A percentile compares a stretch with the other conserved stretches of the same genome.
These are phyloP conservation scores for Rhodamnia argentea DNA, from an alignment of 345 rosid genomes.

Conservation along the genomic window DNA sequence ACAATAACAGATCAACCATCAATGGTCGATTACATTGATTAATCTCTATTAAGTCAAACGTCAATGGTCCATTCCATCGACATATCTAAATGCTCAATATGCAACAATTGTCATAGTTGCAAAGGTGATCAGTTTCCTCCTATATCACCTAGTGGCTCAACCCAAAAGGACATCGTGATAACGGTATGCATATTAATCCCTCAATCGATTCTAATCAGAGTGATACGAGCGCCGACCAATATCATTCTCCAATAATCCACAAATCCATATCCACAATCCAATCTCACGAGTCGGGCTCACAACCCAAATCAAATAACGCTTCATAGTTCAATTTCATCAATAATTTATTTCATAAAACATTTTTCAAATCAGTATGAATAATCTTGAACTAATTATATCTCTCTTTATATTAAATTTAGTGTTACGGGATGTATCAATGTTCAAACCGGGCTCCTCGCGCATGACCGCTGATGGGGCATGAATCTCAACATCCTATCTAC, in stretches of 20 bases:
- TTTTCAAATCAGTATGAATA: no score
- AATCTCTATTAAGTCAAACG: not conserved
- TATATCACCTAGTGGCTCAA: not conserved
- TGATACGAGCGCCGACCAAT: not conserved
- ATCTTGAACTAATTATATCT: no score
- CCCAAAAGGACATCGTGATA: not conserved
- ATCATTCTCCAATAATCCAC: not conserved
- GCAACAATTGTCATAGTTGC: accelerated
- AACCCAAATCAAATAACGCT: not conserved
- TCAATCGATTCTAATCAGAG: not conserved
- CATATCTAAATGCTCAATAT: not conserved
- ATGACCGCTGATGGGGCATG: no score
- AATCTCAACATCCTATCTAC: no score
- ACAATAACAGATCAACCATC: not conserved
- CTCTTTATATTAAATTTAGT: no score
- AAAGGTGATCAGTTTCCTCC: not conserved
- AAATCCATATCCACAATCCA: not conserved
- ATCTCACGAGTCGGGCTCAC: not conserved
- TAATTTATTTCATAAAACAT: no score
- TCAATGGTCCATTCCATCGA: not conserved
- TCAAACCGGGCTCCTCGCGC: no score
- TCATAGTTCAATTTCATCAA: not conserved
- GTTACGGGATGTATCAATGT: no score
- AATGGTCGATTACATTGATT: not conserved
- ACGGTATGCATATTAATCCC: not conserved